Base-by-base conservation (phyloP, 768 basidiomycete genomes). In the Boletus bicolor region DNA sequence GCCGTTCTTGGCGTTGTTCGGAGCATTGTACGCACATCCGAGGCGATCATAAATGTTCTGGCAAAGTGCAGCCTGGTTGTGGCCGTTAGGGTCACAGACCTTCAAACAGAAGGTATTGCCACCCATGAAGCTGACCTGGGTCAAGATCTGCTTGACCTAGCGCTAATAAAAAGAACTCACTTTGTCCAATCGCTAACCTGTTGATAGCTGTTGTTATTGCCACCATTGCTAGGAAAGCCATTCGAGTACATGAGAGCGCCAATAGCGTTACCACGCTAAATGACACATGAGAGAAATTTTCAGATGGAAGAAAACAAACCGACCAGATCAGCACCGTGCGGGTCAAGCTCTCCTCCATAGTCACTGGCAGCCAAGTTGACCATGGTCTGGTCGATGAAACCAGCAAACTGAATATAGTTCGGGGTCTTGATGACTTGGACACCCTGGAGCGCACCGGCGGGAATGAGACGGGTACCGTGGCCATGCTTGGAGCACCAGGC, bases 401-500 rank as follows among this genome's bases (percentile, higher is more conserved):
- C 91, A 39, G 77, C 76, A 55, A 87, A 74, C 64, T 83, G 82
- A 37, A 82, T 67, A 61, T 88, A 89, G 55, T 77, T 77, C 1
- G 80, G 77, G 0, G 85, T 85, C 56, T 71, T 75, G 60, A 86
- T 77, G 66, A 79, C 76, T 71, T 91, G 89, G 0, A 88, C 75
- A 52, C 87, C 89, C 3, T 69, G 68, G 34, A 91, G 69, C 34
- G 87, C 78, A 19, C 85, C 85, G 0, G 65, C 70, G n/a, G 87
- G 88, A 35, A 93, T 89, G 51, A 86, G 64, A 55, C 91, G 86
- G 4, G 87, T 84, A 3, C 91, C 91, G 51, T 79, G 82, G 7
- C 81, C 82, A 2, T 78, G 77, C 67, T 86, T 82, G n/a, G 84
- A 82, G 73, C 89, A 93, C 79, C 82, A 93, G 1, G 89, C 83